Evolutionary conservation across 495 filamentous ascomycete genomes (phyloP).

Genomic region (Podospora conica): DNA sequence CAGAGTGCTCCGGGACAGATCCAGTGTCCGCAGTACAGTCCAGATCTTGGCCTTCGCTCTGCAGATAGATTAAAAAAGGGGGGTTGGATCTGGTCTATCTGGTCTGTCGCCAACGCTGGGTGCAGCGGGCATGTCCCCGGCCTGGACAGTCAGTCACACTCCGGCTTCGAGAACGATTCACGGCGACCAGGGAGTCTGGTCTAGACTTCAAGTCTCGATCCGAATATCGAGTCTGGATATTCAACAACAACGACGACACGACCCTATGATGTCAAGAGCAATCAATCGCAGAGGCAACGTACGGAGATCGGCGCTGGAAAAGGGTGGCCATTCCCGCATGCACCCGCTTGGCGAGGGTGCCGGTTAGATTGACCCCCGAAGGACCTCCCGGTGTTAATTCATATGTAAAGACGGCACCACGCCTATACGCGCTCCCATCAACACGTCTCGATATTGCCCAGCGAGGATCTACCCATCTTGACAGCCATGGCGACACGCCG

Average conservation of each 20-base stretch:
- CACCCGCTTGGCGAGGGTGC: conserved; percentile 7
- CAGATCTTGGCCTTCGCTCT: too few relatives aligned
- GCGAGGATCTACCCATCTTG: not conserved
- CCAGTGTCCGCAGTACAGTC: too few relatives aligned
- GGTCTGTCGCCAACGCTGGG: too few relatives aligned
- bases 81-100: too few relatives aligned
- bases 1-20: too few relatives aligned
- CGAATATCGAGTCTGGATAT: not conserved
- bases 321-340: not conserved
- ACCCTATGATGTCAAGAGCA: conserved; percentile 7
- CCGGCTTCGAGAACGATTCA: conserved; percentile 3
- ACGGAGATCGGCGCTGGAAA: not conserved
- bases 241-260: not conserved
- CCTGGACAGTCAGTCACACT: not conserved
- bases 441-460: not conserved
- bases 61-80: too few relatives aligned
- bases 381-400: conserved; percentile 7
- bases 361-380: conserved; percentile 5
- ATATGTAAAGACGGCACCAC: not conserved
- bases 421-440: not conserved
- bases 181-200: not conserved
- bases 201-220: not conserved
- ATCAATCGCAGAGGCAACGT: conserved; percentile 3
- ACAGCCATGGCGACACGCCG: not conserved
- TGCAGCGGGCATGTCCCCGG: not conserved